These are phyloP conservation scores for Thermothielavioides terrestris DNA, from an alignment of 495 filamentous ascomycete genomes.

Conservation along the genomic window DNA sequence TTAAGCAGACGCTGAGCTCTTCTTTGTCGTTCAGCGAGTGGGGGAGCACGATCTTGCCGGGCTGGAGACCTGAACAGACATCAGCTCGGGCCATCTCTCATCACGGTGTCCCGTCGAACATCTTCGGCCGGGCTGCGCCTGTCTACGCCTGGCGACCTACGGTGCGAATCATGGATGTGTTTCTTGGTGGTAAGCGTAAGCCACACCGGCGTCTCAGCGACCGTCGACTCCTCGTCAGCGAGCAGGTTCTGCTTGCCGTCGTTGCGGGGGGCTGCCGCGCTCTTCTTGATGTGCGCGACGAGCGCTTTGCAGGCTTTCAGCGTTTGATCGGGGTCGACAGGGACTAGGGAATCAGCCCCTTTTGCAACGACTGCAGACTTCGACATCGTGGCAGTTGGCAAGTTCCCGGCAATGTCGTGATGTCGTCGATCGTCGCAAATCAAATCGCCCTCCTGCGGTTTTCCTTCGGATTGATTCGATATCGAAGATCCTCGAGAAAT, in stretches of 20 bases:
- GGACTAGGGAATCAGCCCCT: constrained; percentile 24
- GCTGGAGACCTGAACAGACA: constrained; percentile 58
- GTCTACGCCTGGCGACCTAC: not conserved
- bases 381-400: constrained; percentile 14
- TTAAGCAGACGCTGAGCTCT: constrained; percentile 64
- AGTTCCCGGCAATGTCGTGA: no score
- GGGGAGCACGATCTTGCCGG: constrained; percentile 50
- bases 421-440: constrained; percentile 7
- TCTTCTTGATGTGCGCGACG: constrained; percentile 66
- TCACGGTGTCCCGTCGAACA: no score
- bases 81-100: no score
- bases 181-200: constrained; percentile 84
- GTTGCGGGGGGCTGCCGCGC: constrained; percentile 46
- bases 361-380: constrained; percentile 20
- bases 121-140: no score
- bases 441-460: not conserved
- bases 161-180: constrained; percentile 39
- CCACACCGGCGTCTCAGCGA: constrained; percentile 56
- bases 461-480: not conserved
- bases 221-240: constrained; percentile 45
- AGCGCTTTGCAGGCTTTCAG: constrained; percentile 75
- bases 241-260: constrained; percentile 66
- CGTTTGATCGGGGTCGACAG: constrained; percentile 49
- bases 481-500: constrained; percentile 12
- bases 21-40: constrained; percentile 58